Conservation (phyloP, 2,329 filamentous ascomycete genomes). For the Pseudogymnoascus sp. region DNA sequence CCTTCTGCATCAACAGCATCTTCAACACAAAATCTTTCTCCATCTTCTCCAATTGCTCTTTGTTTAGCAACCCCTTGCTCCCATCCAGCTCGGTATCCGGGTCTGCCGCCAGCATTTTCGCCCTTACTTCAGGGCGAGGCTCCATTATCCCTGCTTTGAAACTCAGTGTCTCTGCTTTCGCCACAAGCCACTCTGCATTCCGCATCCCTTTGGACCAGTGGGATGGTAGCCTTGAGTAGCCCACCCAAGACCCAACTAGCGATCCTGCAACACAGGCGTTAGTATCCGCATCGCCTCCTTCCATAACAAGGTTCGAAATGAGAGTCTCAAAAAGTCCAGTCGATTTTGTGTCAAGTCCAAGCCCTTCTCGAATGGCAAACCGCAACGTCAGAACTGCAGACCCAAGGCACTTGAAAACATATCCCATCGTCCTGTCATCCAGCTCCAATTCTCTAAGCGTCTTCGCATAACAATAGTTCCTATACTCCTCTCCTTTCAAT, state of each 20-base stretch:
- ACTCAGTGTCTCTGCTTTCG: conserved; percentile 38
- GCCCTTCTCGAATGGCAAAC: conserved; percentile 33
- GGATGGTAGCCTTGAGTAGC: conserved; percentile 39
- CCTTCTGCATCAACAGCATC: conserved; percentile 14
- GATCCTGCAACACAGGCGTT: conserved; percentile 48
- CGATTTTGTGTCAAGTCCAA: conserved; percentile 17
- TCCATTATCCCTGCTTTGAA: conserved; percentile 31
- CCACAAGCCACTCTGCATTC: conserved; percentile 39
- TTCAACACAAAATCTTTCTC: conserved; percentile 15
- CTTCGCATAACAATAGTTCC: conserved; percentile 33
- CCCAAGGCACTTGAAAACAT: conserved; percentile 48
- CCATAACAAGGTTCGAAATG: conserved; percentile 44
- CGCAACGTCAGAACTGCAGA: conserved; percentile 40
- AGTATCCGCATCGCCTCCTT: conserved; percentile 48
- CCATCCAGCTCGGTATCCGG: conserved; percentile 37
- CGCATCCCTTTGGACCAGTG: conserved; percentile 44
- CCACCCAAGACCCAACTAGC: conserved; percentile 42
- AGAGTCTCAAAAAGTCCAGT: conserved; percentile 38
- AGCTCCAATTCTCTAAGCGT: conserved; percentile 36
- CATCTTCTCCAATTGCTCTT: conserved; percentile 31
- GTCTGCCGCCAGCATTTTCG: conserved; percentile 29
- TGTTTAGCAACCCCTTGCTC: conserved; percentile 33
- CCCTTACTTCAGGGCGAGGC: conserved; percentile 27
- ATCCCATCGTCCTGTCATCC: conserved; percentile 44
- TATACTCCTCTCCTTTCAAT: conserved; percentile 38